These are phyloP conservation scores for Chlamydomonas incerta DNA, from an alignment of 139 green algal species.

Conservation along the genomic window DNA sequence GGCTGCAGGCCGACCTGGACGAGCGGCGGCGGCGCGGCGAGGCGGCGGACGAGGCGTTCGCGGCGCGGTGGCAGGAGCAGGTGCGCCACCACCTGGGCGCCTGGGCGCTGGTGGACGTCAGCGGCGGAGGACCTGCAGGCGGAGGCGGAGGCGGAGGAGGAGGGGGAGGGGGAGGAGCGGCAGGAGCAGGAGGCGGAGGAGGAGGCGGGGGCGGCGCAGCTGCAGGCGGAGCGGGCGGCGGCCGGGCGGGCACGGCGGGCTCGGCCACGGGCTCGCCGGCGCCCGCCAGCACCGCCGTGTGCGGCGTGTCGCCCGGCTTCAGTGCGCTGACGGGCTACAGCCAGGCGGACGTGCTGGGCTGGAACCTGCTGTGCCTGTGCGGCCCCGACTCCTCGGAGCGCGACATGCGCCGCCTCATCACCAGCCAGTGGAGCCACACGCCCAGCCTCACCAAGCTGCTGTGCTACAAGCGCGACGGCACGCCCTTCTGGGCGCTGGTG, in stretches of 20 bases:
- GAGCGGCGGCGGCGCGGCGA: constrained; percentile 33
- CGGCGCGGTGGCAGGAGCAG: constrained; percentile 45
- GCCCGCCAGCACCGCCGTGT: neutral
- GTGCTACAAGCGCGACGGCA: constrained; percentile 55
- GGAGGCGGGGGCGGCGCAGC: neutral
- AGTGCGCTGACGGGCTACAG: constrained; percentile 55
- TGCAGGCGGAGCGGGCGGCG: neutral
- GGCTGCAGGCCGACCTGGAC: constrained; percentile 44
- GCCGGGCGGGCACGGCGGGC: neutral
- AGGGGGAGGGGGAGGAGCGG: neutral
- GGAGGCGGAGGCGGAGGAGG: neutral
- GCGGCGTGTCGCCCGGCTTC: constrained; percentile 47
- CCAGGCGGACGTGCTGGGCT: constrained; percentile 47
- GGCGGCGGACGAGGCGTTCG: constrained; percentile 35
- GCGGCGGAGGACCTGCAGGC: neutral
- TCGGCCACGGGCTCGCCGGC: neutral
- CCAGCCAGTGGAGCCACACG: constrained; percentile 10
- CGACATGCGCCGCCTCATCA: constrained; percentile 46
- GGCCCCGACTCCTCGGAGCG: constrained; percentile 51
- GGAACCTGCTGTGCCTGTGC: constrained; percentile 48
- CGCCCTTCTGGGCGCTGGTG: constrained; percentile 59
- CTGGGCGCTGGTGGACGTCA: constrained; percentile 39
- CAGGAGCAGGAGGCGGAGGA: neutral
- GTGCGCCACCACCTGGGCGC: constrained; percentile 17
- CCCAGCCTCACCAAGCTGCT: constrained; percentile 46